Evolutionary conservation across 176 grass and related monocot species (phyloP).

Genomic region (Zea luxurians): DNA sequence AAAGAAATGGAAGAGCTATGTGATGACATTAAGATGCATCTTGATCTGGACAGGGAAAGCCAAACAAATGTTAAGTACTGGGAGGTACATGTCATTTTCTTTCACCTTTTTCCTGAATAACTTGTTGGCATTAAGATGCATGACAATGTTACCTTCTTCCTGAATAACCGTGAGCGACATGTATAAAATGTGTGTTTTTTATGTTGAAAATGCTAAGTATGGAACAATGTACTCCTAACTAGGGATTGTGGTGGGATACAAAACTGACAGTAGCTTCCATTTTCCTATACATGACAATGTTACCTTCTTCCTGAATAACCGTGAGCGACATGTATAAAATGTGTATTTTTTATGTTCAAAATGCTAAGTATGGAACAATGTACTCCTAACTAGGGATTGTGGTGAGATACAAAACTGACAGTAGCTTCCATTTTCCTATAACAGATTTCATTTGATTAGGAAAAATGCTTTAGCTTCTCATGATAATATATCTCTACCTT

Average conservation of each 20-base stretch:
- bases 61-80: conserved; percentile 81
- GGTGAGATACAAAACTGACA: neutral
- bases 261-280: neutral
- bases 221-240: conserved; percentile 9
- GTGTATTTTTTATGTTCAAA: conserved; percentile 9
- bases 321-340: conserved; percentile 3
- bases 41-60: conserved; percentile 80
- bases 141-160: conserved; percentile 8
- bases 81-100: conserved; percentile 67
- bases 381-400: neutral
- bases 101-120: conserved; percentile 22
- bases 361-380: conserved; percentile 21
- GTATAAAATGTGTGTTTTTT: neutral
- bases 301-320: conserved; percentile 21
- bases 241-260: neutral
- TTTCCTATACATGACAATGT: neutral
- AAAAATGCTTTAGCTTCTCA: neutral
- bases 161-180: conserved; percentile 20
- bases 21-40: conserved; percentile 98
- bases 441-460: conserved; percentile 8
- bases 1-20: conserved; percentile 94
- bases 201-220: conserved; percentile 28
- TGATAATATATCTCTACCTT: conserved; percentile 28
- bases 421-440: conserved; percentile 15
- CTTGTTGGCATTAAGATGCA: neutral